Conservation (phyloP, 805 yeast species). For the Schwanniomyces yamadae region DNA sequence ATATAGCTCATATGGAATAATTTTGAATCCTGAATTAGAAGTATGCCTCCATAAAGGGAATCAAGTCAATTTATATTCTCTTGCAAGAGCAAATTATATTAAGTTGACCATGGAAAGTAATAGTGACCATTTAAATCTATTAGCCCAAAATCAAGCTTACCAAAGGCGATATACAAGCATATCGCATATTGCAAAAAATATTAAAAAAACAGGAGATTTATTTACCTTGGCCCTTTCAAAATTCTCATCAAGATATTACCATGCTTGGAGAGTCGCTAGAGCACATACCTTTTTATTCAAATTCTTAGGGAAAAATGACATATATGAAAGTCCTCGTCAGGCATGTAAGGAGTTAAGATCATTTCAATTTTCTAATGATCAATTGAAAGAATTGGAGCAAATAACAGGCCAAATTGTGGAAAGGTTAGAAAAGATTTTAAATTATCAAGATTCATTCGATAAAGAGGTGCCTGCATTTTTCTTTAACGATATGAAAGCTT, state of each 20-base stretch:
- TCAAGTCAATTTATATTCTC: slow-evolving; percentile 17
- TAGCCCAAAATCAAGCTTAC: slow-evolving; percentile 11
- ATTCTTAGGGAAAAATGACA: slow-evolving; percentile 17
- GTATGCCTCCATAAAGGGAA: slow-evolving; percentile 37
- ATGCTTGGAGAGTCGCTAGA: slow-evolving; percentile 64
- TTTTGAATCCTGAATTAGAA: slow-evolving; percentile 34
- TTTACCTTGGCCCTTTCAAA: slow-evolving; percentile 23
- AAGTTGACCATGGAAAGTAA: slow-evolving; percentile 11
- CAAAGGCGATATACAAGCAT: slow-evolving; percentile 5
- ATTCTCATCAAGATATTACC: slow-evolving; percentile 55
- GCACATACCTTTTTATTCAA: slow-evolving; percentile 31
- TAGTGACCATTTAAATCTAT: slow-evolving; percentile 9
- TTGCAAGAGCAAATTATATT: slow-evolving; percentile 3
- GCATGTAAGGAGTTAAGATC: slow-evolving; percentile 14
- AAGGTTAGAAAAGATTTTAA: slow-evolving; percentile 3
- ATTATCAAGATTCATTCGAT: slow-evolving; percentile 8
- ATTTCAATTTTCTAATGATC: slow-evolving; percentile 10
- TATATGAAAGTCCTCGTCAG: slow-evolving; percentile 28
- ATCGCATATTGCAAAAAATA: slow-evolving; percentile 6
- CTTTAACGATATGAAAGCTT: not conserved
- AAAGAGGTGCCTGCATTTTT: not conserved
- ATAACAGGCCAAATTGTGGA: slow-evolving; percentile 12
- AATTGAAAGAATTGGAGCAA: slow-evolving; percentile 22
- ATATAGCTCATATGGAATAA: slow-evolving; percentile 19
- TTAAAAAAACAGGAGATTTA: slow-evolving; percentile 11